Conservation (phyloP, 1,284 basidiomycete genomes). For the Pascua guehoae region DNA sequence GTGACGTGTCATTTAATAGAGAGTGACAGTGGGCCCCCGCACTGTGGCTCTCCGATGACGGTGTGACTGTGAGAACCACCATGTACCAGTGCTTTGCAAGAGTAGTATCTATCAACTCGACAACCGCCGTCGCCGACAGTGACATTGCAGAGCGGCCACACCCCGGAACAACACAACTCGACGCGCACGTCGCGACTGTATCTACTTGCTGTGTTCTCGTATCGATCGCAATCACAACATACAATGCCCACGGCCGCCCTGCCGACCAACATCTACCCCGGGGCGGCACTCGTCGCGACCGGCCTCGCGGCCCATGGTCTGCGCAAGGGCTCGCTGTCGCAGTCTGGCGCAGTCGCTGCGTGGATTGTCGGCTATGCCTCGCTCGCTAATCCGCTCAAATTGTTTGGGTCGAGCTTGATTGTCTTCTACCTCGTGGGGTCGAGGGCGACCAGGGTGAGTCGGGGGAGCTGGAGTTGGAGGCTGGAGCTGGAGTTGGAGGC, state of each 20-base stretch:
- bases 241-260: neutral
- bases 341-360: conserved; percentile 61
- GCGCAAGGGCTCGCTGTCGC: conserved; percentile 50
- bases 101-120: too few species aligned
- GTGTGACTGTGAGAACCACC: too few species aligned
- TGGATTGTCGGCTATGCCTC: conserved; percentile 63
- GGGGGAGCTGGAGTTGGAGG: neutral
- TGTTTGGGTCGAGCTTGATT: conserved; percentile 69
- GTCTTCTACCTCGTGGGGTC: conserved; percentile 79
- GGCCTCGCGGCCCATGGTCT: conserved; percentile 56
- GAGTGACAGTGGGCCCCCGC: too few species aligned
- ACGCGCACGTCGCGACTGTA: too few species aligned
- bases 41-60: too few species aligned
- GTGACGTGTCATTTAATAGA: too few species aligned
- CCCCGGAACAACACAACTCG: too few species aligned
- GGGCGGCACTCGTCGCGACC: conserved; percentile 52
- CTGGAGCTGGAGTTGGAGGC: too few species aligned
- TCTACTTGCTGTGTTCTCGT: too few species aligned
- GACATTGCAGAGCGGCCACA: too few species aligned
- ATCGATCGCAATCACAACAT: neutral
- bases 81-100: too few species aligned
- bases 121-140: too few species aligned
- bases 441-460: conserved; percentile 75
- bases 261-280: conserved; percentile 28
- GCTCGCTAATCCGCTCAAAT: conserved; percentile 44